Evolutionary conservation across 2,329 filamentous ascomycete genomes (phyloP), one percentile per base, ranked within the genome.

Genomic region (Dactylellina cionopaga): DNA sequence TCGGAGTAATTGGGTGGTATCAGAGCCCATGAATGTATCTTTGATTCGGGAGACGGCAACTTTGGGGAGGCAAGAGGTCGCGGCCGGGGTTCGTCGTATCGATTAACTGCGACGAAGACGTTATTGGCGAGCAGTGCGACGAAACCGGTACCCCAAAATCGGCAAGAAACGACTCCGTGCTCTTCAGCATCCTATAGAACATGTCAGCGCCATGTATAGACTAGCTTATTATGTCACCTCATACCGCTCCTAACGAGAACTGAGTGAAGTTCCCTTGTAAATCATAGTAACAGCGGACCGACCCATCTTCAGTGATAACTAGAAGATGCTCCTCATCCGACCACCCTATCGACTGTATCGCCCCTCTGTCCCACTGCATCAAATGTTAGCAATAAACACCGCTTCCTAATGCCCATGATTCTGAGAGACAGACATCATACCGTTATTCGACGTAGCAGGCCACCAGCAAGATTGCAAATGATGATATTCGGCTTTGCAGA

Each of bases 201-300:
- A 11, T n/a, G 39, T 75, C 22, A 74, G 65, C 25, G 15, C 7
- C 9, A 5, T 22, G 22, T 10, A 29, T 15, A 31, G 39, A 4
- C 24, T 17, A 15, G 9, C 7, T 29, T n/a, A 47, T 19, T 22
- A 27, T 47, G 6, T 15, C 24, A 39, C n/a, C 17, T 3, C 68
- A 43, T 65, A 72, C 68, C 59, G 68, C 90, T 59, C 94, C 95
- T 0, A 99, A 84, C 0, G 91, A 93, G 80, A 98, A 99, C 68
- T 96, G 93, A 13, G 90, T 92, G 79, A 99, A 99, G 79, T 98
- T 94, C 74, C 90, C 92, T 80, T 96, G 91, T n/a, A 99, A 83
- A 78, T 95, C 91, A 79, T 92, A 88, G 79, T 93, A 97, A 80
- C 92, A 95, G 71, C 93, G 86, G 43, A 98, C 94, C 0, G 89